Evolutionary conservation across 805 yeast genomes (phyloP), one percentile per base, ranked within the genome.

Genomic region (Wickerhamiella musiphila): DNA sequence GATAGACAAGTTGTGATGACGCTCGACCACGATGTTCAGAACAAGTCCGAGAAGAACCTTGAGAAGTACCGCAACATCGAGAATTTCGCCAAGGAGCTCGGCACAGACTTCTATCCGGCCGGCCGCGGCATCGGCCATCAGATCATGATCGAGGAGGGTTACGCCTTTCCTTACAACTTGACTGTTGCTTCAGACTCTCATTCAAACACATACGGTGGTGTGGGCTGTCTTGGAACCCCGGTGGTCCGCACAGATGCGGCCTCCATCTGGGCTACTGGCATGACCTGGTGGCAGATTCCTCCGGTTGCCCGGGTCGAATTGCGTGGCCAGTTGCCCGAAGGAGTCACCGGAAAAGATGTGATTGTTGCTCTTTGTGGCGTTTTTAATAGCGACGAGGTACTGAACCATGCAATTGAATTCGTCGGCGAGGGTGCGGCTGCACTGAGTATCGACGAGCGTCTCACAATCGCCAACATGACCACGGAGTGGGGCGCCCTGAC

Each of bases 211-310:
- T 90, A 90, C 51, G 98, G 99, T 44, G 99, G 99, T 50, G 64
- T 90, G 29, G 96, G 96, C 13, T 64, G 93, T 15, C 61, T 90
- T 36, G 99, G 99, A 32, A 92, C 98, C 3, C 96, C 99, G 7
- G 78, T 90, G 34, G 99, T 90, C 35, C 70, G 99, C 57, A 90
- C 99, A 0, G 99, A 90, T 57, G 98, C 96, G 15, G 99, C 99
- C 4, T 72, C 95, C 7, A 86, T 90, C 43, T 90, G 99, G 99
- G 96, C 99, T 9, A 90, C 99, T 0, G 96, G 96, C 25, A 93
- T 83, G 59, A 90, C 98, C 3, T 90, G 99, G 99, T 90, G 98
- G 98, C 98, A 92, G 68, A 81, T 90, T 34, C 99, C 99, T 3
- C 96, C 98, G 1, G 96, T 90, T 16, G 98, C 96, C 22, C 71